A percentile compares a stretch with the other conserved stretches of the same genome.
These are phyloP conservation scores for Chlamydomonas incerta DNA, from an alignment of 139 green algal genomes.

Conservation along the genomic window DNA sequence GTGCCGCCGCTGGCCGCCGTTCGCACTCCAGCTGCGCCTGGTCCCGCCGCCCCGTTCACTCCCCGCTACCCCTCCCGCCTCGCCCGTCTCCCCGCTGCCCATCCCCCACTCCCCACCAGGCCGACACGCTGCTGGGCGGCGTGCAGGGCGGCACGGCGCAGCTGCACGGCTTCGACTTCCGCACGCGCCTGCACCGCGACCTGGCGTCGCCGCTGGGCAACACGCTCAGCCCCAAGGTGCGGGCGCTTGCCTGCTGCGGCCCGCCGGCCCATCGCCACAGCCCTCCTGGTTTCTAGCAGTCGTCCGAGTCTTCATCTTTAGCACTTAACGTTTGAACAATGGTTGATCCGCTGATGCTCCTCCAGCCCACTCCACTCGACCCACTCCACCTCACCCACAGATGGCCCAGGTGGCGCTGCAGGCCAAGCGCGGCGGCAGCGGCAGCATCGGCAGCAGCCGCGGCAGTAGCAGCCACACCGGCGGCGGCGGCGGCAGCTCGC, in stretches of 20 bases:
- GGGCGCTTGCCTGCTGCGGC: not conserved
- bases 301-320: too few species aligned
- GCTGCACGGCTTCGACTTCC: not conserved
- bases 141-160: not conserved
- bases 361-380: too few species aligned
- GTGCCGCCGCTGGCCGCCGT: too few species aligned
- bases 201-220: not conserved
- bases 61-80: too few species aligned
- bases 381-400: not conserved
- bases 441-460: not conserved
- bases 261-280: too few species aligned
- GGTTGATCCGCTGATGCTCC: too few species aligned
- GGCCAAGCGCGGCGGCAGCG: conserved; percentile 18
- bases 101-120: not conserved
- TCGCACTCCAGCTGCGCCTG: too few species aligned
- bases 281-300: too few species aligned
- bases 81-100: not conserved
- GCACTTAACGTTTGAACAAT: too few species aligned
- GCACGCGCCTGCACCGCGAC: not conserved
- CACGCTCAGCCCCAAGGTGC: conserved; percentile 19
- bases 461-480: not conserved
- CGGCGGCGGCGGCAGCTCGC: not conserved
- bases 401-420: conserved; percentile 17
- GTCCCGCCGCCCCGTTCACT: too few species aligned
- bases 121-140: not conserved